Evolutionary conservation across 2,329 filamentous ascomycete species (phyloP), one percentile per base, ranked within the genome.

Genomic region (Cucurbitaria berberidis): DNA sequence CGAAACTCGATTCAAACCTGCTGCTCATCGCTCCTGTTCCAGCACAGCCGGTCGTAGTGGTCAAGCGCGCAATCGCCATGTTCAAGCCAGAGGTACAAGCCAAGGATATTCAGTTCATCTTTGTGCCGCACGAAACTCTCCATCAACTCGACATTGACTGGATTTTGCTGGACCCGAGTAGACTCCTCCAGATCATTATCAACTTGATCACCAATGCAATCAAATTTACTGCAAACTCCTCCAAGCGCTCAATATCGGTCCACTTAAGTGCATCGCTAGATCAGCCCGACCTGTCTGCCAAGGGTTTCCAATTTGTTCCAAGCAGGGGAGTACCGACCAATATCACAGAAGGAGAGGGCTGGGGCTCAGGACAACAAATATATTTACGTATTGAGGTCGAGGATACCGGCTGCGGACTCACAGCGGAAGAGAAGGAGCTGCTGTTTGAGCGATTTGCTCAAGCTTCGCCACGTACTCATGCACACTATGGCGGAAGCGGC

Each of bases 171-270:
- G 78, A 80, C 55, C 74, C 77, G 0, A 73, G 67, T 43, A 68
- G 78, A 27, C 51, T 80, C 3, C 63, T 79, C 2, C 78, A 80
- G 39, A 75, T 80, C 3, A 67, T 77, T 0, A 64, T 75, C 24
- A 75, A 75, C 26, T 66, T 80, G 1, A 69, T 80, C n/a, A 79
- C 77, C 8, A 80, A 80, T 43, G 74, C 76, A 0, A 78, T 80
- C 66, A 80, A 80, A 48, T 80, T 80, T 56, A 80, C 77, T 0
- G 68, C 75, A 29, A 65, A 70, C 38, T 63, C 66, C 3, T 44
- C 66, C 0, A 60, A 51, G n/a, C 71, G 76, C 3, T 62, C 62
- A 6, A 76, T 80, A 49, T 72, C 63, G 0, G 70, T 80, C 4
- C 72, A 67, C 21, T 56, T 78, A 7, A 70, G 74, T 21, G 76